A percentile compares a stretch with the other conserved stretches of the same genome.
Evolutionary conservation across 192 early-diverging fungal genomes (phyloP).

Genomic region (Dispira simplex): DNA sequence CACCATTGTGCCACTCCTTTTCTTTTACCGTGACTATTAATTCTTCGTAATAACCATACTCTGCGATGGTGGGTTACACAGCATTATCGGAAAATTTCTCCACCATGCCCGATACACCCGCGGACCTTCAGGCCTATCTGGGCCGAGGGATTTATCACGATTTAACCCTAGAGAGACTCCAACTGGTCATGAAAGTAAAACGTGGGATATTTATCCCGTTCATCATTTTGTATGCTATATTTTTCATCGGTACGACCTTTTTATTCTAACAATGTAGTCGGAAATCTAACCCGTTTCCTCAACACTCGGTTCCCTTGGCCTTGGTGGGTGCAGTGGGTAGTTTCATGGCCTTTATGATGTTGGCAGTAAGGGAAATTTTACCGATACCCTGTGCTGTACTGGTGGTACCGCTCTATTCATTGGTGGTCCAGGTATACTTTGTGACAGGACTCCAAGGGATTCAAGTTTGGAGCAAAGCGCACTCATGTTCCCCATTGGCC

Average conservation of each 20-base stretch:
- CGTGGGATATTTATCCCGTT: background rate
- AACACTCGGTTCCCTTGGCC: background rate
- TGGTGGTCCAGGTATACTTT: background rate
- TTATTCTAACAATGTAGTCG: background rate
- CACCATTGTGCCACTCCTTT: too few species aligned
- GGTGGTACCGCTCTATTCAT: background rate
- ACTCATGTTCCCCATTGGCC: background rate
- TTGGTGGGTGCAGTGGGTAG: background rate
- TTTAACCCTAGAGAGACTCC: background rate
- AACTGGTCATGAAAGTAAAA: background rate
- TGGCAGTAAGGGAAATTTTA: background rate
- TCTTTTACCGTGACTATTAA: too few species aligned
- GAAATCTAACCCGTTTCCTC: background rate
- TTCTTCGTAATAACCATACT: too few species aligned
- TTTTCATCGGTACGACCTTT: background rate
- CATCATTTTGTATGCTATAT: background rate
- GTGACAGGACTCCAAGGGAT: background rate
- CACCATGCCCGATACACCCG: background rate
- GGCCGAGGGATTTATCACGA: background rate
- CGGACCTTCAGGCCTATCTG: background rate
- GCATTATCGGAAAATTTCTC: background rate
- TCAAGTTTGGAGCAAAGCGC: background rate
- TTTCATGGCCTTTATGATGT: background rate
- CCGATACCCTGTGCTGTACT: background rate
- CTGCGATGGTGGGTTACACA: background rate